Evolutionary conservation across 1,284 basidiomycete genomes (phyloP), one percentile per base, ranked within the genome.

Genomic region (Termitomyces sp.): DNA sequence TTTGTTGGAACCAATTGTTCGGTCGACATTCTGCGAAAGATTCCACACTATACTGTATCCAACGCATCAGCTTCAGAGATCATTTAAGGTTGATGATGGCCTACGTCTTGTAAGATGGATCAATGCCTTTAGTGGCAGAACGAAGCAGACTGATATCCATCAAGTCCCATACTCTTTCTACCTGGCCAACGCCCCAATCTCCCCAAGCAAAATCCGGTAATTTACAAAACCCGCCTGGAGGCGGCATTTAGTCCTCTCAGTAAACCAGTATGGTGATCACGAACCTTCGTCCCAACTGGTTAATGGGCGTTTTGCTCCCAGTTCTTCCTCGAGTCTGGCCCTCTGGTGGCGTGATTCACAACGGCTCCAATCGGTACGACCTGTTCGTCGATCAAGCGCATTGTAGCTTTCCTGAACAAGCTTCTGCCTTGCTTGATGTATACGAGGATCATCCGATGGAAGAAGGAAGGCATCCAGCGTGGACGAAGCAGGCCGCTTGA

Each of bases 11-110:
- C 90, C 90, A 39, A 88, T 92, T 41, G 90, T 90, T 13, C 94
- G 84, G 69, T 94, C 92, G 30, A 98, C 95, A 62, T 98, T 98
- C 70, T 98, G 94, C 3, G 92, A 95, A n/a, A 98, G 78, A 70
- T 98, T 98, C 95, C 94, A 98, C 1, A 97, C 90, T 71, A 88
- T 77, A 1, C 88, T 91, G 58, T 53, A 52, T 30, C 50, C 49
- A 47, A 41, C 24, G 36, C 41, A 38, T 46, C 47, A 44, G 50
- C 57, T 31, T 42, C 17, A 39, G 47, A 15, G n/a, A 54, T 45
- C 38, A 41, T 17, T 21, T 28, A 40, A 41, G 1, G 34, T 45
- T 40, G 19, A 26, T 50, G 52, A 45, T 19, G 33, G 24, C 83
- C 68, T 64, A 94, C 82, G 91, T 94, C 67, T 95, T 94, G 71